A percentile compares a stretch with the other conserved stretches of the same genome.
Evolutionary conservation across 1,284 basidiomycete genomes (phyloP).

Genomic region (Apiotrichum brassicae): DNA sequence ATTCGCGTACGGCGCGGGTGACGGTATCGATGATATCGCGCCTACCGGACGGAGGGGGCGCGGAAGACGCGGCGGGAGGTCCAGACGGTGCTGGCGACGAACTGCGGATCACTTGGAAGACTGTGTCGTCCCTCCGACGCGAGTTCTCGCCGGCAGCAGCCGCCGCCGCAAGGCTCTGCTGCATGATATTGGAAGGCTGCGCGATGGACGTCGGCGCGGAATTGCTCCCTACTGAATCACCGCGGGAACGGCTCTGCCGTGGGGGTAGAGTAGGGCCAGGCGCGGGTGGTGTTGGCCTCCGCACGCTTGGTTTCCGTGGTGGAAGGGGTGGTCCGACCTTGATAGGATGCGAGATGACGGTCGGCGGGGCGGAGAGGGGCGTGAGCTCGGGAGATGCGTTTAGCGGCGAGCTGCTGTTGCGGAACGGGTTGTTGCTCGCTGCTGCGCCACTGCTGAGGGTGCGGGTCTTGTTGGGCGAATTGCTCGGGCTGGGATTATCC

Average conservation of each 20-base stretch:
- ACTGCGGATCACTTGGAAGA: constrained; percentile 17
- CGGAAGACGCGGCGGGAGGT: background rate
- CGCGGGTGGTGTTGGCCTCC: background rate
- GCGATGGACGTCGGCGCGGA: constrained; percentile 15
- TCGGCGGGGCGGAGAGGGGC: background rate
- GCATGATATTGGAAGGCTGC: constrained; percentile 13
- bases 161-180: constrained; percentile 17
- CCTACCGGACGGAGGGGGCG: background rate
- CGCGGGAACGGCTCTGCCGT: background rate
- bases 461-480: constrained; percentile 10
- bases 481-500: constrained; percentile 4
- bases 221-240: constrained; percentile 10
- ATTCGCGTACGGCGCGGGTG: constrained; percentile 12
- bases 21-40: constrained; percentile 14
- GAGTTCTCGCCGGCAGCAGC: constrained; percentile 6
- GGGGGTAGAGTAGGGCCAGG: background rate
- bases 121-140: constrained; percentile 1
- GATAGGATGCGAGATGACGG: background rate
- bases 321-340: constrained; percentile 14
- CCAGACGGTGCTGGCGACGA: background rate
- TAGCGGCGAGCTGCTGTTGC: background rate
- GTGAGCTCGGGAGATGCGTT: background rate
- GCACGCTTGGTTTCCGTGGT: constrained; percentile 14
- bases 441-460: constrained; percentile 1
- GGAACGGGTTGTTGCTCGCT: constrained; percentile 18